Percentiles rank a stretch among this genome's conserved stretches.
Evolutionary conservation across 768 basidiomycete species (phyloP).

Genomic region (Pisolithus sp.): DNA sequence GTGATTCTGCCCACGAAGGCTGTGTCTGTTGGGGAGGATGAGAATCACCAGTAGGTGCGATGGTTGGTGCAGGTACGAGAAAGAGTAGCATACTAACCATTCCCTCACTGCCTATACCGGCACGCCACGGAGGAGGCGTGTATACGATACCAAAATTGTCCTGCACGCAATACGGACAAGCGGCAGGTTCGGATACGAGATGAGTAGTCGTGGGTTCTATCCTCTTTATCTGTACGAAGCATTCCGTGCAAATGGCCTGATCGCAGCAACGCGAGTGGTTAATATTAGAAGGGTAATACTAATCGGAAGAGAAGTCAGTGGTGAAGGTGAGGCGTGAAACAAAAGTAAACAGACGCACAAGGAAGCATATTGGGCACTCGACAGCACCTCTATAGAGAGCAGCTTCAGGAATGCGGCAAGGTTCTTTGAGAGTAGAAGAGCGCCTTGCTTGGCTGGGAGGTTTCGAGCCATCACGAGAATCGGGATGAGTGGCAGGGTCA

Average conservation of each 20-base stretch:
- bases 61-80: neutral
- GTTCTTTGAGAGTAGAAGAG: constrained; percentile 54
- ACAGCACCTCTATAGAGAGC: constrained; percentile 76
- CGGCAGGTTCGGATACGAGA: constrained; percentile 92
- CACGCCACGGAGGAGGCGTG: constrained; percentile 70
- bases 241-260: constrained; percentile 98
- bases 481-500: constrained; percentile 31
- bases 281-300: constrained; percentile 98
- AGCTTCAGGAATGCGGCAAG: constrained; percentile 61
- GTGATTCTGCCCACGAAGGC: constrained; percentile 49
- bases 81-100: constrained; percentile 39
- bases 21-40: constrained; percentile 25
- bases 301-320: constrained; percentile 22
- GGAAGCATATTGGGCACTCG: constrained; percentile 98
- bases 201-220: constrained; percentile 92
- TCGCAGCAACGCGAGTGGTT: constrained; percentile 97
- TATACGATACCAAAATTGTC: constrained; percentile 96
- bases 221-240: constrained; percentile 98
- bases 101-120: constrained; percentile 72
- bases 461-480: constrained; percentile 18
- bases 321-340: constrained; percentile 12
- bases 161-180: constrained; percentile 97
- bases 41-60: constrained; percentile 1
- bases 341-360: constrained; percentile 58
- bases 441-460: constrained; percentile 43